Conservation (phyloP, 345 rosid genomes). For the Schrenkiella parvula region DNA sequence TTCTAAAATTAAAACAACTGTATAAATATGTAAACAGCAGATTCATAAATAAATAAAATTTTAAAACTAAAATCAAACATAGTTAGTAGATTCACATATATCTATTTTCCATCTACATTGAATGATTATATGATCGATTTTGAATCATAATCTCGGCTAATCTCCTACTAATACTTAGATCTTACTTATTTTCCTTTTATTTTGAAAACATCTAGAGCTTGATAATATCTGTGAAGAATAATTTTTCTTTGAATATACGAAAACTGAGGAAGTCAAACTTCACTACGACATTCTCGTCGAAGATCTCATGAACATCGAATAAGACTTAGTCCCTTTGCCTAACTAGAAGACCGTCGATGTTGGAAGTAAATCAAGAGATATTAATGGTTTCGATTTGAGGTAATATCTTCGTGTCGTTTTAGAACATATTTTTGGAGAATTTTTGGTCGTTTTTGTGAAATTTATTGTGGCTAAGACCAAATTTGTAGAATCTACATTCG, state of each 20-base stretch:
- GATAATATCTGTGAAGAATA: too few relatives aligned
- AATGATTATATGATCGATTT: background rate
- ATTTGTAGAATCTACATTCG: background rate
- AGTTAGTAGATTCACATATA: background rate
- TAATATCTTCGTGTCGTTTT: background rate
- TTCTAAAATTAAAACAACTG: background rate
- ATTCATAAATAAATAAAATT: background rate
- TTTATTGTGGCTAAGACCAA: background rate
- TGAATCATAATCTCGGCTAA: background rate
- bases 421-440: background rate
- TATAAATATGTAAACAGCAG: background rate
- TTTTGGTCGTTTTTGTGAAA: background rate
- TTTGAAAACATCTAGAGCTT: too few relatives aligned
- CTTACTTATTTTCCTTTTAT: background rate
- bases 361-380: conserved; percentile 35
- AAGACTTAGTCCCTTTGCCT: conserved; percentile 67
- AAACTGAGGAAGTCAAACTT: conserved; percentile 30
- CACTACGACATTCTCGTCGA: conserved; percentile 82
- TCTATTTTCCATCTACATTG: background rate
- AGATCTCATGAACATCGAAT: conserved; percentile 67
- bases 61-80: background rate
- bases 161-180: background rate
- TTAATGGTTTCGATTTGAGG: conserved; percentile 42
- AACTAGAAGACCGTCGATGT: conserved; percentile 39
- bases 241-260: too few relatives aligned